Evolutionary conservation across 108 stramenopile genomes (phyloP).

Genomic region (Aureococcus anophagefferens): DNA sequence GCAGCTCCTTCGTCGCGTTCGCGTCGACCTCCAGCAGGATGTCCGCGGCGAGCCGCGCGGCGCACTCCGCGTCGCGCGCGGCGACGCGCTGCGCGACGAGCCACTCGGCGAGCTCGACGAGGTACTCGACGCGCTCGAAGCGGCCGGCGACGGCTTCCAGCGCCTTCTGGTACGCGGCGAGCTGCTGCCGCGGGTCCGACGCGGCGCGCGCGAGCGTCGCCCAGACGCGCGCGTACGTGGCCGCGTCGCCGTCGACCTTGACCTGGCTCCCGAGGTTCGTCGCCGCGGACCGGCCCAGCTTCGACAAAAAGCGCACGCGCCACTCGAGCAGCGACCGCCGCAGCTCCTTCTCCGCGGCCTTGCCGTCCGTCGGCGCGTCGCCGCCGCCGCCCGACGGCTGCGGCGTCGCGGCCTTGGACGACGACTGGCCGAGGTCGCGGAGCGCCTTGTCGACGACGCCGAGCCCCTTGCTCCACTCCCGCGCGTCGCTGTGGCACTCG

Average conservation of each 20-base stretch:
- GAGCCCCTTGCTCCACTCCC: conserved; percentile 11
- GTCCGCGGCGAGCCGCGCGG: not conserved
- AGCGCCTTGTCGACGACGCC: conserved; percentile 11
- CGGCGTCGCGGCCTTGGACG: not conserved
- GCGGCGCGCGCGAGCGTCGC: conserved; percentile 32
- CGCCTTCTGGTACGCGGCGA: conserved; percentile 28
- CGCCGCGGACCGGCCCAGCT: conserved; percentile 21
- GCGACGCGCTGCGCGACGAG: conserved; percentile 8
- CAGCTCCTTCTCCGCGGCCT: conserved; percentile 2
- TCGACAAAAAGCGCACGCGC: conserved; percentile 30
- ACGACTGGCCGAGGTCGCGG: not conserved
- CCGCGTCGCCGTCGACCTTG: conserved; percentile 27
- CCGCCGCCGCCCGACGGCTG: not conserved
- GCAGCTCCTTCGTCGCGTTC: not conserved
- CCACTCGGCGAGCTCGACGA: conserved; percentile 44
- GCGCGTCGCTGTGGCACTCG: conserved; percentile 20
- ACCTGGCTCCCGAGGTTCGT: conserved; percentile 23
- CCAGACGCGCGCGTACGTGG: conserved; percentile 32
- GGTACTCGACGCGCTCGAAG: conserved; percentile 36
- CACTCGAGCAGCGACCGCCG: not conserved
- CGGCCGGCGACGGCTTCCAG: conserved; percentile 17
- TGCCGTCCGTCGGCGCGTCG: not conserved
- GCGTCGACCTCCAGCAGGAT: conserved; percentile 3
- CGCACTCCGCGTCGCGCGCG: not conserved
- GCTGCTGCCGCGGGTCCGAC: conserved; percentile 28